Base-by-base conservation (phyloP, 75 land plant genomes). In the Pinus albicaulis region DNA sequence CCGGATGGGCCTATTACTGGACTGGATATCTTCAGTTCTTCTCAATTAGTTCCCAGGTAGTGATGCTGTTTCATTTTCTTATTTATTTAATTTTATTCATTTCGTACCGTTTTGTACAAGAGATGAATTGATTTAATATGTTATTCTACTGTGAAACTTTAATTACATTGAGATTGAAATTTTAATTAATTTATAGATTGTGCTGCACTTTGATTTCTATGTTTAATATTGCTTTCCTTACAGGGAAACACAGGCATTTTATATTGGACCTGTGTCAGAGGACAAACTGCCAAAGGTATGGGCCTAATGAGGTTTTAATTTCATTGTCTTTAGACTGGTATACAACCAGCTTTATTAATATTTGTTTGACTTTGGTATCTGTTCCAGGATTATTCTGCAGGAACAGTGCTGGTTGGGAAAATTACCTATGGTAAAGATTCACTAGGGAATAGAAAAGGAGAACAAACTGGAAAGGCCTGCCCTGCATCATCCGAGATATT, bases 1-100 rank as follows among this genome's bases (percentile, higher is more conserved):
- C 92, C 97, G 22, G 99, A 94, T 94, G 99, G 99, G 20, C 83
- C 89, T 23, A 74, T 96, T 20, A 96, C 84, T 55, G 99, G 95
- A 53, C 80, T 77, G 76, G 81, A 87, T 65, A 72, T 80, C 31
- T 92, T 86, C 74, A 87, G 84, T 56, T 78, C 88, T 65, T 85
- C 90, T 3, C 64, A 65, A 62, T 75, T 96, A 55, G 90, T 93
- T 57, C 85, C 94, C 79, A 98, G 99, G 99, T 96, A 93, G 62
- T 78, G 7, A 22, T 56, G 6, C 22, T 3, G n/a, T 64, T 64
- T 65, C 5, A 12, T 59, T 74, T 74, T 52, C 24, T 11, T 56
- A n/a, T 14, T 22, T 19, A 20, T 22, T 70, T 44, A 34, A 34
- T 70, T 38, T 22, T 55, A 68, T 22, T 48, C 23, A 34, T 74